Conservation (phyloP, 2,329 filamentous ascomycete species). For the Colletotrichum truncatum region DNA sequence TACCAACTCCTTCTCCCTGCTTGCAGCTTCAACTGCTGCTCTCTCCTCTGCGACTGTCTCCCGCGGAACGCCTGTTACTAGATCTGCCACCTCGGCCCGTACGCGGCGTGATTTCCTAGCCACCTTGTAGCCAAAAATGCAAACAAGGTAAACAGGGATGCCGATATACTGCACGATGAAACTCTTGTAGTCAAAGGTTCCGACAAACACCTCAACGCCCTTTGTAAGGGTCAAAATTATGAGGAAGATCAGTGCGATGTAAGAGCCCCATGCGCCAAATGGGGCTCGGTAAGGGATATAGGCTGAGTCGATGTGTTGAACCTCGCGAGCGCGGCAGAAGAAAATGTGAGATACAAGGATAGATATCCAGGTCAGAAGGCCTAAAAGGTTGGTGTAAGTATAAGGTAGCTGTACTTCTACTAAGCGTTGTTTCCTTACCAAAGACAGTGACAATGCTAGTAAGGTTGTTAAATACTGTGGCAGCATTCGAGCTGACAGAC, state of each 20-base stretch:
- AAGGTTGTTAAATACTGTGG: slow-evolving; percentile 52
- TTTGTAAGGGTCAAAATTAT: slow-evolving; percentile 9
- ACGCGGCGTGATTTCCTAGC: background rate
- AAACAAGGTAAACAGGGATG: slow-evolving; percentile 4
- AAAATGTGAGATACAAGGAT: slow-evolving; percentile 49
- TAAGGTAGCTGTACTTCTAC: rapidly evolving
- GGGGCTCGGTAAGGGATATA: slow-evolving; percentile 49
- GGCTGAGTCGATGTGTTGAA: slow-evolving; percentile 43
- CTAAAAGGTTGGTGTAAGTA: background rate
- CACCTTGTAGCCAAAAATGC: slow-evolving; percentile 9
- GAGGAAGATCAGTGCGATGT: slow-evolving; percentile 4
- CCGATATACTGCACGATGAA: slow-evolving; percentile 25
- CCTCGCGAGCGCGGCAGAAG: slow-evolving; percentile 46
- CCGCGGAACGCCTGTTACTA: background rate
- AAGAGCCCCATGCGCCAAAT: slow-evolving; percentile 30
- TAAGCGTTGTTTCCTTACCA: too few species aligned
- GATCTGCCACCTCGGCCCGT: background rate
- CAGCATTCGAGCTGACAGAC: slow-evolving; percentile 45
- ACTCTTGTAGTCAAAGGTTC: slow-evolving; percentile 14
- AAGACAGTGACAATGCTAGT: slow-evolving; percentile 49
- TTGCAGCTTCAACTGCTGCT: background rate
- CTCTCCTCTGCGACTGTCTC: slow-evolving; percentile 1
- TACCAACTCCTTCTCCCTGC: background rate
- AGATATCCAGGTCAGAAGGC: slow-evolving; percentile 42
- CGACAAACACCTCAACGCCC: slow-evolving; percentile 12